Base-by-base conservation (phyloP, 176 grass and related monocot species). In the Eragrostis curvula region DNA sequence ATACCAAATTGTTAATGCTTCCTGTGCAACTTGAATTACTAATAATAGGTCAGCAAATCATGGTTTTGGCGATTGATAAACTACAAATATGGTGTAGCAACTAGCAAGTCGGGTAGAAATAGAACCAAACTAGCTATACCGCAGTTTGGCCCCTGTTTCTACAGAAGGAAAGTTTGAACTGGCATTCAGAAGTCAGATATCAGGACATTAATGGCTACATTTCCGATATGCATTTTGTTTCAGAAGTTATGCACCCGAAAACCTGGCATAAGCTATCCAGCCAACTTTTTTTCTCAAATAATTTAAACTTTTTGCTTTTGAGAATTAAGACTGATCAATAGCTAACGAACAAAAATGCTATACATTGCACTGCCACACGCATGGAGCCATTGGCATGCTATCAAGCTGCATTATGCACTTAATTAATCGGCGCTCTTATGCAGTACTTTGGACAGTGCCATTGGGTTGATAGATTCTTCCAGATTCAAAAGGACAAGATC, bases 401-500 rank as follows among this genome's bases (percentile, higher is more conserved):
- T 60, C 57, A 27, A 60, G 81, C 43, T 57, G 56, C 23, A 76
- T 41, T 82, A 25, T 75, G 62, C 43, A 73, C 9, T 73, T 66
- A 57, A 53, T 59, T 83, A 79, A 84, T 61, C 57, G 46, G 65
- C 79, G 71, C 25, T 62, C 18, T 24, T 60, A 63, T 56, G 18
- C 41, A 43, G 12, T 72, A 11, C 18, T 81, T 76, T 77, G 78
- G 71, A 75, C 46, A 44, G 65, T 6, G 21, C 45, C 16, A 41
- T 46, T 62, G 63, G 63, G 20, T 70, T 9, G 27, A 71, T 29
- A 71, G 78, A 77, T 85, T 85, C 78, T 85, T 89, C 71, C 12
- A 81, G 78, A 82, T 89, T 81, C 87, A 71, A 85, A 85, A 81
- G 83, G 87, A 81, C 87, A 89, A 49, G 70, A 58, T 68, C 9